Conservation (phyloP, 257 asterid species). For the Solanum bulbocastanum region DNA sequence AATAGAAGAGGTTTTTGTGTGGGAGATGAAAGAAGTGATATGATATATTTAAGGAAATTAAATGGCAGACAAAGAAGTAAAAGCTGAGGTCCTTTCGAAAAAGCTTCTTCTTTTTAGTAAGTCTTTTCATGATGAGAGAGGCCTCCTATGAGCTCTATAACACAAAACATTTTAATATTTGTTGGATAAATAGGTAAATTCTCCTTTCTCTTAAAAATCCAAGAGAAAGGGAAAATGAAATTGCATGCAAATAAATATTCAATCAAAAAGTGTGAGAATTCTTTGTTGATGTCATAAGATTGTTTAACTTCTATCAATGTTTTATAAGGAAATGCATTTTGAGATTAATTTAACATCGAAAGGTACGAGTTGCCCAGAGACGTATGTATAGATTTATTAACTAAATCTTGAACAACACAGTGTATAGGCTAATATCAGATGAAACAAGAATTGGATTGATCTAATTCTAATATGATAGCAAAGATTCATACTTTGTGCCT, state of each 20-base stretch:
- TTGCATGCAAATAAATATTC: neutral
- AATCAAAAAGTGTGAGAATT: neutral
- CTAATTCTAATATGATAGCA: neutral
- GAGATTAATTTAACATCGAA: neutral
- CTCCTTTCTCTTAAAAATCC: neutral
- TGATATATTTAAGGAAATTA: conserved; percentile 37
- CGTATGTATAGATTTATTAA: too few relatives aligned
- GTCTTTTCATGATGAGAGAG: conserved; percentile 52
- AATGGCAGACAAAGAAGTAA: conserved; percentile 84
- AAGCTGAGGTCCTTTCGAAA: conserved; percentile 46
- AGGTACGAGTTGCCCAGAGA: neutral
- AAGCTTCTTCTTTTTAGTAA: conserved; percentile 17
- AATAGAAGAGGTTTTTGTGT: neutral
- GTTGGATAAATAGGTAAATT: neutral
- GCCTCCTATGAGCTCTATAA: neutral
- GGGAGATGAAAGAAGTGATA: conserved; percentile 18
- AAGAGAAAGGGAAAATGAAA: neutral
- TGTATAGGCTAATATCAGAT: too few relatives aligned
- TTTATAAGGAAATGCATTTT: neutral
- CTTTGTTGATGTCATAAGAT: neutral
- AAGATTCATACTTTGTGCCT: accelerated
- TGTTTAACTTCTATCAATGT: neutral
- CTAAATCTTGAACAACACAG: too few relatives aligned
- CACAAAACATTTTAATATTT: neutral
- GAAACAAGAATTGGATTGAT: neutral